Base-by-base conservation (phyloP, 768 basidiomycete genomes). In the Serendipita sp. region DNA sequence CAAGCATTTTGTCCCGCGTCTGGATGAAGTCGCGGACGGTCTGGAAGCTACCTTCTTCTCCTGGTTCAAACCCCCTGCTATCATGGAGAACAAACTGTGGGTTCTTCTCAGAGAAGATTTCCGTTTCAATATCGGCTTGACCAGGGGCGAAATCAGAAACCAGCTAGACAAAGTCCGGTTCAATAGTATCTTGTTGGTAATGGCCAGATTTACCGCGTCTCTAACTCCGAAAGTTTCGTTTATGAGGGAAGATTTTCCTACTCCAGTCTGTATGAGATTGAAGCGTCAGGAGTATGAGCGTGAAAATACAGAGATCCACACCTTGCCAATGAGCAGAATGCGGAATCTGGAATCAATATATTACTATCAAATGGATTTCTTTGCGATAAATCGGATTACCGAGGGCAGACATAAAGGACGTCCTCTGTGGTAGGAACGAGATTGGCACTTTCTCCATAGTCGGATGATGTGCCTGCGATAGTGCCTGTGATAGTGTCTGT, bases 1-100 rank as follows among this genome's bases (percentile, higher is more conserved):
- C 53, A 1, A 45, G 60, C 68, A 58, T 63, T n/a, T 60, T 38
- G 18, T 63, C 65, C 24, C 68, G 53, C 4, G 64, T 18, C 13
- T 44, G 2, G 35, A 69, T 69, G 47, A 69, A 69, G 13, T 51
- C 30, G 32, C 47, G 47, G 30, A 69, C 68, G 32, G 3, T 44
- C 45, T 48, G 30, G 10, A 66, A 48, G 47, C 18, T 63, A 24
- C 16, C 44, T 2, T 8, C 5, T 10, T 67, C 63, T 7, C 68
- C 68, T 35, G 63, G 28, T 66, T 69, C 68, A 34, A 66, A 67
- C 10, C 66, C 66, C 30, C 48, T 34, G 45, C 68, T 69, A 56
- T 69, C 66, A 37, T 69, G 68, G 11, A 69, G 68, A 37, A 69
- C 68, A 41, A 69, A 62, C n/a, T 58, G 63, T 11, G 41, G 47